Conservation (phyloP, 78 protist species). For the Parvularia atlantis region DNA sequence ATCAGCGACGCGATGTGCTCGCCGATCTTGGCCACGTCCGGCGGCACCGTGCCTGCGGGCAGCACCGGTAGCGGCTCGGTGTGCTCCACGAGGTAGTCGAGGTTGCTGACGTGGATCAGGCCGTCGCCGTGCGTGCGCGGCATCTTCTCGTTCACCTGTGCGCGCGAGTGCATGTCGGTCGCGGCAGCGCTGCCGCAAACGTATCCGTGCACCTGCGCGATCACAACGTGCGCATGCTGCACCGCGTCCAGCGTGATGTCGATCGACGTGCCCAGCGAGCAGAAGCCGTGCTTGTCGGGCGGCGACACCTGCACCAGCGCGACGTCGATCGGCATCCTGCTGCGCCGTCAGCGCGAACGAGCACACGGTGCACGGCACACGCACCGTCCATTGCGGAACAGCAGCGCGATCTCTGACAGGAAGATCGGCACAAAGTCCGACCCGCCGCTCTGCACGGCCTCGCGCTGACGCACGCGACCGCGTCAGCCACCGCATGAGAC, state of each 20-base stretch:
- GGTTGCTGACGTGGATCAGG: slow-evolving; percentile 1
- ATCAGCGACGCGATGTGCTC: slow-evolving; percentile 15
- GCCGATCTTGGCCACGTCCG: neutral
- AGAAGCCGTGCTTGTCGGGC: slow-evolving; percentile 31
- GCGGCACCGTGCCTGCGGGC: neutral
- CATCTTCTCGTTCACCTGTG: slow-evolving; percentile 31
- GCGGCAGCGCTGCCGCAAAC: too few relatives aligned
- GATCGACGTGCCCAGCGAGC: slow-evolving; percentile 19
- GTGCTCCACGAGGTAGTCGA: slow-evolving; percentile 5
- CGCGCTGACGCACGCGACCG: neutral
- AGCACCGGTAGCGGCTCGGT: slow-evolving; percentile 3
- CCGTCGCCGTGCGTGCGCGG: slow-evolving; percentile 41
- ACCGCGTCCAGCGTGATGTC: slow-evolving; percentile 1
- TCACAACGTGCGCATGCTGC: slow-evolving; percentile 1
- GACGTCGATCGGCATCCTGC: neutral
- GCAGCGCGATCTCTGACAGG: slow-evolving; percentile 18
- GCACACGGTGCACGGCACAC: too few relatives aligned
- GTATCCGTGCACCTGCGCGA: too few relatives aligned
- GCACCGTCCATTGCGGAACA: neutral
- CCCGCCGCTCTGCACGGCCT: slow-evolving; percentile 5
- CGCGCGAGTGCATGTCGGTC: too few relatives aligned
- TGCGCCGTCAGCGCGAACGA: neutral
- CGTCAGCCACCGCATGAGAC: too few relatives aligned
- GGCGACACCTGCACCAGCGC: slow-evolving; percentile 18
- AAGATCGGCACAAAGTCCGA: slow-evolving; percentile 19